Base-by-base conservation (phyloP, 2,329 filamentous ascomycete species). In the Malbranchea zuffiana region DNA sequence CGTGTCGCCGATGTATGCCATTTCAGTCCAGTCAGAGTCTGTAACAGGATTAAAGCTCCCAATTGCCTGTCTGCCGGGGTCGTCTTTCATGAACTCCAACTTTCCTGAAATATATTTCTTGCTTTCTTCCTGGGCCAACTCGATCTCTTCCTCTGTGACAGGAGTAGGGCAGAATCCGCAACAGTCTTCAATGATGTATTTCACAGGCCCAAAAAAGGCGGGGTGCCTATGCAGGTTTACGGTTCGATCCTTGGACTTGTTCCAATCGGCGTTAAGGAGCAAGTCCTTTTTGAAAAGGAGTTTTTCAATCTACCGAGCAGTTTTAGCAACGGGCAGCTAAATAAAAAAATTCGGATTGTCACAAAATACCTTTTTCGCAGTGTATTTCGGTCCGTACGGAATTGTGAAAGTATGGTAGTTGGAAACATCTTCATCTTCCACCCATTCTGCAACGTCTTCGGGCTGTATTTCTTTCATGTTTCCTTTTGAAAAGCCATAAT, bases 201-300 rank as follows among this genome's bases (percentile, higher is more conserved):
- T 66, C 4, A 80, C 75, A 19, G 75, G 71, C 0, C 85, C 84
- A 49, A 92, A 88, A 56, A 92, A 92, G 8, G 81, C 82, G 3
- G 85, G 84, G 50, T 92, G 85, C 2, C 85, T 74, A 59, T 93
- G 85, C 4, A 92, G 66, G 43, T 83, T 75, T 1, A 87, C 78
- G 17, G 78, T 66, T n/a, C 84, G 73, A 27, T 85, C 78, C 43
- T 82, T 76, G 1, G 72, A 67, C 44, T 80, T 76, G 48, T 90
- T 92, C 84, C 85, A 92, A 52, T 92, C 82, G 0, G 82, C 82
- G 49, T 92, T 90, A 12, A 92, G 71, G 5, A 92, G 67, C 12
- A 92, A 57, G 53, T 93, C 85, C 45, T 82, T 80, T 2, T 80
- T 83, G 52, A 84, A 92, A 29, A 86, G 73, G 0, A 92, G 66